Conservation (phyloP, 768 basidiomycete species). For the Trametes punicea region DNA sequence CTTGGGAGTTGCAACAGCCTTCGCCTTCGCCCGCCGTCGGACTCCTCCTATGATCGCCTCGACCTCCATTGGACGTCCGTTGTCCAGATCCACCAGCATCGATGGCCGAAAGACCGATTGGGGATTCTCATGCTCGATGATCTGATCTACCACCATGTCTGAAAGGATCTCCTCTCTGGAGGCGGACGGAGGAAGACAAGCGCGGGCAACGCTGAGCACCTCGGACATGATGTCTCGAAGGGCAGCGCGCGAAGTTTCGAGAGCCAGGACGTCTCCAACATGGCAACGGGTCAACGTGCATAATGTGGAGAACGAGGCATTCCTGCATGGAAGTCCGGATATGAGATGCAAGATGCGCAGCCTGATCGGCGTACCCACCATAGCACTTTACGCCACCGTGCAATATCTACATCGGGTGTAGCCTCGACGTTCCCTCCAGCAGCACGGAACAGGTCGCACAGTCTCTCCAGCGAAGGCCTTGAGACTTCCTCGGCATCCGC, state of each 20-base stretch:
- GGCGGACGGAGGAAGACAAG: constrained; percentile 13
- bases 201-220: constrained; percentile 30
- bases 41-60: constrained; percentile 35
- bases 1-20: constrained; percentile 17
- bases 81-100: constrained; percentile 37
- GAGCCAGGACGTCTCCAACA: constrained; percentile 27
- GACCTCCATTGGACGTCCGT: constrained; percentile 36
- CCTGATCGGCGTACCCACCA: constrained; percentile 19
- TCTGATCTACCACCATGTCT: constrained; percentile 24
- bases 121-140: constrained; percentile 26
- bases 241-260: constrained; percentile 16
- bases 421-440: constrained; percentile 25
- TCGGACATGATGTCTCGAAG: constrained; percentile 30
- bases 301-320: constrained; percentile 31
- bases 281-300: constrained; percentile 28
- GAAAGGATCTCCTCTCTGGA: constrained; percentile 20
- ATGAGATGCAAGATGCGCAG: neutral
- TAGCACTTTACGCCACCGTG: constrained; percentile 31
- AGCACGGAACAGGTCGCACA: constrained; percentile 21
- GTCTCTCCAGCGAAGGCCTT: constrained; percentile 14
- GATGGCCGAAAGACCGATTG: constrained; percentile 32
- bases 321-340: constrained; percentile 21
- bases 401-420: constrained; percentile 28
- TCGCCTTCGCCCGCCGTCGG: constrained; percentile 17
- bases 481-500: constrained; percentile 5